Evolutionary conservation across 2,329 filamentous ascomycete genomes (phyloP).

Genomic region (Paradendryphiella salina): DNA sequence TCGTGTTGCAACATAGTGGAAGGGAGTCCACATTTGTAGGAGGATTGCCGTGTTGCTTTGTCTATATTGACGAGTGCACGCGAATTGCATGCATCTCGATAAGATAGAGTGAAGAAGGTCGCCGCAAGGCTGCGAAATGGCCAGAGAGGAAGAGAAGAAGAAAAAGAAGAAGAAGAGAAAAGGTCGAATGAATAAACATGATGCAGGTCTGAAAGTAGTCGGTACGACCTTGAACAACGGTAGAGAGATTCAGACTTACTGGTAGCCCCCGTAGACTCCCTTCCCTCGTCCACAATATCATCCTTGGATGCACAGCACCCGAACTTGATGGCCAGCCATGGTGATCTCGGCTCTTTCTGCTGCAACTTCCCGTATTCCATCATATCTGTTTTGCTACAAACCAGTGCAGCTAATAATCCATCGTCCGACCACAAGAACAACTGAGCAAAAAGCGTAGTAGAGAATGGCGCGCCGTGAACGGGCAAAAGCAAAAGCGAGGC

Average conservation of each 20-base stretch:
- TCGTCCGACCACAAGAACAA: conserved; percentile 11
- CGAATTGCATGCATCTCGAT: conserved; percentile 27
- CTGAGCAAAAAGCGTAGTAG: conserved; percentile 6
- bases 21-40: conserved; percentile 11
- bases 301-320: conserved; percentile 46
- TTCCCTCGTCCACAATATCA: conserved; percentile 32
- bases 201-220: too few relatives aligned
- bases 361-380: conserved; percentile 26
- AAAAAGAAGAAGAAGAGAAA: not conserved
- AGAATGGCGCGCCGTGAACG: conserved; percentile 12
- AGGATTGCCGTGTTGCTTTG: conserved; percentile 21
- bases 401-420: conserved; percentile 36
- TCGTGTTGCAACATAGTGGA: conserved; percentile 16
- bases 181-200: not conserved
- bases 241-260: conserved; percentile 31
- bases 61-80: conserved; percentile 31
- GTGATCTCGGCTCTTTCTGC: conserved; percentile 18
- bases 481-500: conserved; percentile 12
- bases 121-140: too few relatives aligned
- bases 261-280: conserved; percentile 21
- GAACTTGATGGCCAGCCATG: conserved; percentile 45
- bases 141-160: not conserved
- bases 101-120: conserved; percentile 2
- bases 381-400: conserved; percentile 23
- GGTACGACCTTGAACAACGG: too few relatives aligned